Conservation (phyloP, 257 asterid species). For the Ehretia macrophylla region DNA sequence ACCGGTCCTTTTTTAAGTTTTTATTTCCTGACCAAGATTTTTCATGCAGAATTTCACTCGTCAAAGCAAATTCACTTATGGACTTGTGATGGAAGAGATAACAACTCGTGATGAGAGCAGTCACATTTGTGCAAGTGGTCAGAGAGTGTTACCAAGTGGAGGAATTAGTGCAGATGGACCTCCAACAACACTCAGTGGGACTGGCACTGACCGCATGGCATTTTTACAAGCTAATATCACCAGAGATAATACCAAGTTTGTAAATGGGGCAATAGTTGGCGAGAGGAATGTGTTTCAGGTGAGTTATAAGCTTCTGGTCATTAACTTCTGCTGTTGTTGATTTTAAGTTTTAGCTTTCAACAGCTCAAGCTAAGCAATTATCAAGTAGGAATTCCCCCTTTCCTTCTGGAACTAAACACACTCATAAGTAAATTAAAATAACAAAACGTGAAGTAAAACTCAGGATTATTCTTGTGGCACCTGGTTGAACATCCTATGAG, state of each 20-base stretch:
- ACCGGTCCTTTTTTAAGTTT: not conserved
- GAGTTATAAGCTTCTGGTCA: conserved; percentile 13
- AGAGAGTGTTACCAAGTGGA: conserved; percentile 90
- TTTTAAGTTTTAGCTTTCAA: not conserved
- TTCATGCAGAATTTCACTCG: conserved; percentile 77
- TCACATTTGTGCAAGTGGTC: conserved; percentile 82
- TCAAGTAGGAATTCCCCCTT: not conserved
- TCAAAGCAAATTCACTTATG: conserved; percentile 95
- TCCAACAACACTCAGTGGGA: conserved; percentile 97
- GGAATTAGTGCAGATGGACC: conserved; percentile 99
- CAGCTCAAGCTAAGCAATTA: not conserved
- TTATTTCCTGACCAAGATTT: conserved; percentile 3
- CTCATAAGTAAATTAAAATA: too few species aligned
- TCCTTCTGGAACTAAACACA: not conserved
- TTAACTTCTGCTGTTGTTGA: not conserved
- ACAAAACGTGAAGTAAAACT: too few species aligned
- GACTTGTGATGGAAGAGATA: conserved; percentile 94
- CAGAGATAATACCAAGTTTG: conserved; percentile 84
- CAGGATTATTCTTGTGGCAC: too few species aligned
- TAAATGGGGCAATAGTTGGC: conserved; percentile 95
- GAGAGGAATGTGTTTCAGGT: conserved; percentile 98
- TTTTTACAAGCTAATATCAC: conserved; percentile 91
- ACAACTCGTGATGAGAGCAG: conserved; percentile 97
- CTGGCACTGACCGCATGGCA: conserved; percentile 91
- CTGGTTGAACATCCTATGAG: too few species aligned